Conservation (phyloP, 1,139 yeast species). For the Pichia sp. region DNA sequence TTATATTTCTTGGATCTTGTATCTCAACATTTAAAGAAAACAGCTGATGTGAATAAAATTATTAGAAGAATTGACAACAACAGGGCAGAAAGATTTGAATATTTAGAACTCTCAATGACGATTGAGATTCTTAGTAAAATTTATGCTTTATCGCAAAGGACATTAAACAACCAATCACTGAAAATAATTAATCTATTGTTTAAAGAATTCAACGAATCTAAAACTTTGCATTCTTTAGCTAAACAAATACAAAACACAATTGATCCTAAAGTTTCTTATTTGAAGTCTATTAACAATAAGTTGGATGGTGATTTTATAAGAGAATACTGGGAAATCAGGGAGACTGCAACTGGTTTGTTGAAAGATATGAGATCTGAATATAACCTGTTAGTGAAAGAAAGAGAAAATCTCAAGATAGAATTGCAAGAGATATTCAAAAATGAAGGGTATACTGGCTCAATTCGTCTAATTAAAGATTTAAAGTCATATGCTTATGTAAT, state of each 20-base stretch:
- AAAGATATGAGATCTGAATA: constrained; percentile 27
- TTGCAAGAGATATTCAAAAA: constrained; percentile 25
- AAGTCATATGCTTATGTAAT: constrained; percentile 24
- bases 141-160: constrained; percentile 7
- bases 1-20: constrained; percentile 33
- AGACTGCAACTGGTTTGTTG: constrained; percentile 21
- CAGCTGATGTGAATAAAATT: constrained; percentile 48
- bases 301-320: constrained; percentile 23
- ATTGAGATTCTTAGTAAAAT: constrained; percentile 22
- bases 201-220: constrained; percentile 13
- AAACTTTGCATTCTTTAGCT: constrained; percentile 18
- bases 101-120: constrained; percentile 25
- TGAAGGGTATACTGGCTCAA: constrained; percentile 23
- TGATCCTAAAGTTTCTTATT: constrained; percentile 17
- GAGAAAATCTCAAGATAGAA: constrained; percentile 22
- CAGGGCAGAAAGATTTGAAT: constrained; percentile 26
- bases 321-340: constrained; percentile 22
- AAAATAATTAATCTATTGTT: constrained; percentile 18
- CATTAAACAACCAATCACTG: constrained; percentile 4
- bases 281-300: constrained; percentile 15
- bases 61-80: constrained; percentile 39
- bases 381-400: constrained; percentile 28
- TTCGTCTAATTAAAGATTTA: constrained; percentile 22
- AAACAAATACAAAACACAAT: constrained; percentile 19
- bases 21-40: constrained; percentile 30